phyloP scores from a whole-genome alignment of 768 basidiomycete species.

The Chalciporus sphaerocephalus region DNA sequence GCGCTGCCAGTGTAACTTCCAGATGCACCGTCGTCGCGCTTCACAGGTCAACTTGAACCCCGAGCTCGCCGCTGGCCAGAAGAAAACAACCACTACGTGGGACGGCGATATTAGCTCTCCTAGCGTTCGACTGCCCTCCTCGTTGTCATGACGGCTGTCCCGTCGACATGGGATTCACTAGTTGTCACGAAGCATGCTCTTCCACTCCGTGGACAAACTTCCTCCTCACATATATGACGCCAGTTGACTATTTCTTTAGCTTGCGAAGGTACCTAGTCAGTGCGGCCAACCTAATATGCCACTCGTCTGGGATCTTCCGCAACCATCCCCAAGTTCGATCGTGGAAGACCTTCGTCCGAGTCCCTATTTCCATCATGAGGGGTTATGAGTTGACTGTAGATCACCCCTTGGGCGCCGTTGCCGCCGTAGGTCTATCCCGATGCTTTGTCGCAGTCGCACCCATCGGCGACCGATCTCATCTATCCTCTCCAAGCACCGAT shows the following conservation, averaged over 20 bases:
- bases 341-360: conserved; percentile 17
- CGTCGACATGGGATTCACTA: conserved; percentile 20
- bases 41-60: no score
- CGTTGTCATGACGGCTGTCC: not conserved
- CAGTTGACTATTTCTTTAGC: conserved; percentile 13
- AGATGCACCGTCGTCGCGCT: no score
- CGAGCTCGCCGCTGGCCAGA: no score
- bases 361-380: conserved; percentile 6
- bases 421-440: conserved; percentile 6
- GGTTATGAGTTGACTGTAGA: conserved; percentile 15
- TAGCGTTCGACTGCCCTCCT: not conserved
- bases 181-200: conserved; percentile 21
- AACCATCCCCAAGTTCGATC: conserved; percentile 14
- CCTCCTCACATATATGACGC: conserved; percentile 18
- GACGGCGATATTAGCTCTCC: no score
- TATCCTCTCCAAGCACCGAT: conserved; percentile 7
- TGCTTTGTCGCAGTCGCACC: conserved; percentile 7
- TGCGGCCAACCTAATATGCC: conserved; percentile 20
- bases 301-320: conserved; percentile 6
- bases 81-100: no score
- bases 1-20: no score
- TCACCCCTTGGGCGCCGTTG: conserved; percentile 15
- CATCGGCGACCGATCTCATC: conserved; percentile 17
- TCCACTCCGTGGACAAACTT: conserved; percentile 25
- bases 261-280: conserved; percentile 20